phyloP scores from a whole-genome alignment of 495 filamentous ascomycete genomes.

The Sporormia fimetaria region DNA sequence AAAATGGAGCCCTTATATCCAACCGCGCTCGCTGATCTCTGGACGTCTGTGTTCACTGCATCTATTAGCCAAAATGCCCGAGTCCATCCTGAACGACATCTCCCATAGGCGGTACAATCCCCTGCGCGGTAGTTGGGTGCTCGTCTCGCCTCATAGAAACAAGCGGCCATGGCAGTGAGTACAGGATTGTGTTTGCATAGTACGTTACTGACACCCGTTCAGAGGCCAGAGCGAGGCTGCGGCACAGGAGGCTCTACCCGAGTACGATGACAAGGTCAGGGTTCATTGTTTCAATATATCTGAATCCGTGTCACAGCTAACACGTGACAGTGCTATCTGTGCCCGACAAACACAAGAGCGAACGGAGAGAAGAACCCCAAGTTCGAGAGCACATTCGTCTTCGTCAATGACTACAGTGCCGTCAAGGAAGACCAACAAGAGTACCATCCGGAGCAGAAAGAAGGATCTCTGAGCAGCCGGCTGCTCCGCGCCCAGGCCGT shows the following conservation, averaged over 20 bases:
- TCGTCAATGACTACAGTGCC: slow-evolving; percentile 95
- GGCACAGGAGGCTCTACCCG: slow-evolving; percentile 62
- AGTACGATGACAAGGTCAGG: slow-evolving; percentile 64
- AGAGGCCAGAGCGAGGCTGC: slow-evolving; percentile 87
- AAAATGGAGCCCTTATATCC: no score
- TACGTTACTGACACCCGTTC: background rate
- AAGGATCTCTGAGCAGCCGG: slow-evolving; percentile 55
- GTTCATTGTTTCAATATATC: slow-evolving; percentile 14
- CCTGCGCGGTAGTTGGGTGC: slow-evolving; percentile 73
- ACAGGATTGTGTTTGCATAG: background rate
- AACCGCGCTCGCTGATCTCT: no score
- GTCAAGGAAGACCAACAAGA: slow-evolving; percentile 84
- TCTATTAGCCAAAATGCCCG: slow-evolving; percentile 38
- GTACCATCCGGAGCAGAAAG: slow-evolving; percentile 45
- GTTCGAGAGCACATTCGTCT: slow-evolving; percentile 80
- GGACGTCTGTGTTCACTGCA: background rate
- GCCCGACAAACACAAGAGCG: slow-evolving; percentile 85
- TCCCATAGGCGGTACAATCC: slow-evolving; percentile 93
- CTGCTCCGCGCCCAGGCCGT: slow-evolving; percentile 77
- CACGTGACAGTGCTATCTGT: slow-evolving; percentile 69
- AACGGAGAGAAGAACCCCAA: slow-evolving; percentile 79
- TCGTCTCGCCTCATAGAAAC: slow-evolving; percentile 90
- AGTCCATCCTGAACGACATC: slow-evolving; percentile 83
- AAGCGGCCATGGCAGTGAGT: slow-evolving; percentile 98
- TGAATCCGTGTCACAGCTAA: slow-evolving; percentile 1